Evolutionary conservation across 441 rosid genomes (phyloP), one percentile per base, ranked within the genome.

Genomic region (Lepidium campestre): DNA sequence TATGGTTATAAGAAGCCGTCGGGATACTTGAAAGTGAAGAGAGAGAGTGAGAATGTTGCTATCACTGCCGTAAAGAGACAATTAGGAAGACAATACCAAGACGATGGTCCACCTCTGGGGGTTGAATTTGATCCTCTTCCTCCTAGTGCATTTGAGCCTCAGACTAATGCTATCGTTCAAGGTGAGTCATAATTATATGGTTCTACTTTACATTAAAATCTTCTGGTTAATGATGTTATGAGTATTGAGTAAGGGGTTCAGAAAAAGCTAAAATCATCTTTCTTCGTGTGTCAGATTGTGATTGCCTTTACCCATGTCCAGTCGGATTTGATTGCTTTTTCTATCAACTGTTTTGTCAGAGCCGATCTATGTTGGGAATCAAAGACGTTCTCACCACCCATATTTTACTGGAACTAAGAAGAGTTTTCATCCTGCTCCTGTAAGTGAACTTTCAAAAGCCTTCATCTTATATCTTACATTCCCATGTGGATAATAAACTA

Each of bases 51-150:
- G 79, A 88, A 86, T 80, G 85, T 80, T 67, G 93, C 87, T 62
- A 77, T 90, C 52, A 83, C 83, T 65, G 89, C 94, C 34, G 90
- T 90, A 41, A 88, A 86, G 84, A 87, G 80, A 81, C 98, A 88
- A 57, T 71, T 93, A 64, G 98, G 98, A 42, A 80, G 81, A 74
- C 81, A 85, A 67, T 93, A 88, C 61, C 79, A 65, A 67, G 90
- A 81, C 74, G 93, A 88, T 74, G 97, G 96, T 72, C 98, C 98
- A 5, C 80, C 78, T n/a, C 85, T 90, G 18, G 86, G 90, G 68
- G 75, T 87, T 77, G 83, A 73, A 49, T 93, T 93, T 81, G 84
- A 90, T 68, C 75, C 82, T 62, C 91, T 87, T 75, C 97, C 97
- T 70, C 96, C 96, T 42, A 81, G 83, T 71, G 93, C 97, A 56